Conservation (phyloP, 169 alveolate genomes). For the Amoebophrya sp. region DNA sequence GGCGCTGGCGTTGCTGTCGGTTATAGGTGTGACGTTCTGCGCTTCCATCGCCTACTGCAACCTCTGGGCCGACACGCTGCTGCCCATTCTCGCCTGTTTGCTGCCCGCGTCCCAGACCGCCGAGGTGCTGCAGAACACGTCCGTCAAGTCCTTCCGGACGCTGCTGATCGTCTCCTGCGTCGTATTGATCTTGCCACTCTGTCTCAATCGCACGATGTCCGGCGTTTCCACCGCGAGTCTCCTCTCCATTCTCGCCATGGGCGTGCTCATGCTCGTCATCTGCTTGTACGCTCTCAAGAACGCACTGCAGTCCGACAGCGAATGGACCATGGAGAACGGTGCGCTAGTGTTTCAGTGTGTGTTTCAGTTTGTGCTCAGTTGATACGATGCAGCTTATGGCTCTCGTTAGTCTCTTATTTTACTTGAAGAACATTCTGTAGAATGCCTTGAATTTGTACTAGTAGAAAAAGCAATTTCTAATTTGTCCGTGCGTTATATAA, state of each 20-base stretch:
- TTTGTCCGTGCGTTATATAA: too few species aligned
- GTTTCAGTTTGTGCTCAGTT: too few species aligned
- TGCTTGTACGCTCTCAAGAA: background rate
- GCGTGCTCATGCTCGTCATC: background rate
- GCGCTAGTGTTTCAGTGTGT: too few species aligned
- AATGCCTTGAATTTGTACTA: too few species aligned
- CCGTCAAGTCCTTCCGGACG: background rate
- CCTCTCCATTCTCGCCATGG: background rate
- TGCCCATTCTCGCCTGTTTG: background rate
- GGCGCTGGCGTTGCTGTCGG: background rate
- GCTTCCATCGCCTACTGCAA: background rate
- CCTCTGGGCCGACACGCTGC: constrained; percentile 23
- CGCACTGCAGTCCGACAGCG: background rate
- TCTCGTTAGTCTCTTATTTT: too few species aligned
- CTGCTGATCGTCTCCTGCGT: background rate
- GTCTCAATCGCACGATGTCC: background rate
- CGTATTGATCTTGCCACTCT: background rate
- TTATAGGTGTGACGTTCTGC: background rate
- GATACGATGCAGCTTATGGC: too few species aligned
- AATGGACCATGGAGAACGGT: background rate
- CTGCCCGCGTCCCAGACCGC: background rate
- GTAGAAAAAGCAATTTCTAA: too few species aligned
- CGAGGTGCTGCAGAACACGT: background rate
- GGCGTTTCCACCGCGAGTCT: background rate
- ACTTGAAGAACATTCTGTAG: too few species aligned